A percentile compares a stretch with the other conserved stretches of the same genome.
These are phyloP conservation scores for Rhizopus stolonifer DNA, from an alignment of 371 early-diverging fungal genomes.

Conservation along the genomic window DNA sequence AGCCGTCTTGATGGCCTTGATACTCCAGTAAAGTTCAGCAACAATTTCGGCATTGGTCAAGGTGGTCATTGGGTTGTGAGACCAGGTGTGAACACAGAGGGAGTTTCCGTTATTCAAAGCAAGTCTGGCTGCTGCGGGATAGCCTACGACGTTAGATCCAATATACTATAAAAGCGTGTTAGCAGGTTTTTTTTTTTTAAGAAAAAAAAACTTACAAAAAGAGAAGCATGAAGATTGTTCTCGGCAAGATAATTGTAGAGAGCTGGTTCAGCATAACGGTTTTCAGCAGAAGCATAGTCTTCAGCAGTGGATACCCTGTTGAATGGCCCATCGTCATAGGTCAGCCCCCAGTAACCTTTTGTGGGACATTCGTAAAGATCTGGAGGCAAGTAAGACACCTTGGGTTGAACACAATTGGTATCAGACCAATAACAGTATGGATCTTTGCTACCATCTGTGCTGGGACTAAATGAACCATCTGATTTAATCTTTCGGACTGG, in stretches of 20 bases:
- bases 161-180: constrained; percentile 28
- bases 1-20: constrained; percentile 51
- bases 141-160: constrained; percentile 43
- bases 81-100: constrained; percentile 57
- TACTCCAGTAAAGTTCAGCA: constrained; percentile 56
- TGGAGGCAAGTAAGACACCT: constrained; percentile 35
- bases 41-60: constrained; percentile 50
- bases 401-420: constrained; percentile 41
- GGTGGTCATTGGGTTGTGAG: constrained; percentile 56
- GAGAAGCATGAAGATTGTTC: constrained; percentile 17
- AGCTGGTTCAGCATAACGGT: constrained; percentile 38
- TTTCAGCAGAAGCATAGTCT: constrained; percentile 12
- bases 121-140: constrained; percentile 43
- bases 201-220: constrained; percentile 21
- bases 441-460: constrained; percentile 14
- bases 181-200: not conserved
- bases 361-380: constrained; percentile 45
- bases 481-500: constrained; percentile 20
- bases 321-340: constrained; percentile 48
- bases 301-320: constrained; percentile 19
- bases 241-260: constrained; percentile 42
- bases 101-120: constrained; percentile 44
- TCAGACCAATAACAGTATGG: constrained; percentile 50
- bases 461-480: constrained; percentile 17
- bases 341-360: constrained; percentile 48